These are phyloP conservation scores for Gracilaria domingensis DNA, from an alignment of 23 red algal genomes.

Conservation along the genomic window DNA sequence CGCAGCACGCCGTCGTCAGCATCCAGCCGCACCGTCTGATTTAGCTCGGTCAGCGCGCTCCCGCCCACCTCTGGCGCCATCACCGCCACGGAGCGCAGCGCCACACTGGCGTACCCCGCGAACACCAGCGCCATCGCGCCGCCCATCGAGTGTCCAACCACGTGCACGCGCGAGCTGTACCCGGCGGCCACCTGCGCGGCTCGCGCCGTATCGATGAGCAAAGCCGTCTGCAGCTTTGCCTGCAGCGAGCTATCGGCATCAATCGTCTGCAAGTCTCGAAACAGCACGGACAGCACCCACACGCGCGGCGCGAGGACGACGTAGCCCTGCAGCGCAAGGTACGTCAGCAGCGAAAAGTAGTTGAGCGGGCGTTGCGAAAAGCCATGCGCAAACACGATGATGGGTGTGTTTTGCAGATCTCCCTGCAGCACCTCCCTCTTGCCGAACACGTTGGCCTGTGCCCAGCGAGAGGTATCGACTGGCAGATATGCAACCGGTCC, in stretches of 20 bases:
- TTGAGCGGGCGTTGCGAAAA: not conserved
- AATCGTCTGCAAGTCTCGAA: not conserved
- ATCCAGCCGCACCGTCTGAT: not conserved
- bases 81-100: not conserved
- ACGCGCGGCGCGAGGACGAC: not conserved
- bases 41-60: not conserved
- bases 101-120: not conserved
- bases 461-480: not conserved
- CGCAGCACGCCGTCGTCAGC: not conserved
- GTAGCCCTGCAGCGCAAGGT: conserved; percentile 2
- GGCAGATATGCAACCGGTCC: not conserved
- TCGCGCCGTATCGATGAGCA: conserved; percentile 15
- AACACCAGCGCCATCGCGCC: conserved; percentile 2
- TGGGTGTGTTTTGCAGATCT: not conserved
- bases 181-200: not conserved
- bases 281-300: not conserved
- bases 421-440: not conserved
- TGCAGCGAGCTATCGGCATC: too few relatives aligned
- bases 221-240: conserved; percentile 3
- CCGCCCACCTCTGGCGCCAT: not conserved
- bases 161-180: not conserved
- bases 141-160: conserved; percentile 27
- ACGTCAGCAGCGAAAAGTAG: not conserved
- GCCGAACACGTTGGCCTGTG: not conserved
- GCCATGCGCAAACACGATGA: conserved; percentile 12